phyloP scores from a whole-genome alignment of 805 yeast genomes.

The Yamadazyma tumulicola region DNA sequence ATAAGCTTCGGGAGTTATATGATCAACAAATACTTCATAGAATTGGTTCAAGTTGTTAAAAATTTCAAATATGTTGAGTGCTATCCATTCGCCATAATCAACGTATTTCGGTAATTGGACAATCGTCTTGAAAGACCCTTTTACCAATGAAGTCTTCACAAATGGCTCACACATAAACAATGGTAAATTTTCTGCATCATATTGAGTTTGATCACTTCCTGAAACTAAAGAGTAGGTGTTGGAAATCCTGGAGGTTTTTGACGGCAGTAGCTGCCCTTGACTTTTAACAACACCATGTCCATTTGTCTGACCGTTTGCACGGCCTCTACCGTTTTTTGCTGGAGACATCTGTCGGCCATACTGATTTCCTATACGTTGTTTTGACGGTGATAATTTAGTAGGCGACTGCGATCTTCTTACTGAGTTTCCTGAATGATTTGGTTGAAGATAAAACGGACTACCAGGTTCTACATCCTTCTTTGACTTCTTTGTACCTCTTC shows the following conservation, averaged over 20 bases:
- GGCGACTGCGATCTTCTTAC: slow-evolving; percentile 36
- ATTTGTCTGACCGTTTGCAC: slow-evolving; percentile 2
- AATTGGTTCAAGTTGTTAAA: slow-evolving; percentile 83
- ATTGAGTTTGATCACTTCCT: not conserved
- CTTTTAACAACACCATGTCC: not conserved
- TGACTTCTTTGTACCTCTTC: slow-evolving; percentile 43
- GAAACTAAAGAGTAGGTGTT: not conserved
- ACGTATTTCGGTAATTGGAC: slow-evolving; percentile 94
- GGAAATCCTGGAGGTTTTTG: slow-evolving; percentile 5
- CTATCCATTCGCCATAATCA: slow-evolving; percentile 93
- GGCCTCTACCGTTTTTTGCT: slow-evolving; percentile 16
- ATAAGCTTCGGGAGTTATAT: slow-evolving; percentile 82
- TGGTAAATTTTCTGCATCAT: slow-evolving; percentile 32
- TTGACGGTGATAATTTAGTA: slow-evolving; percentile 34
- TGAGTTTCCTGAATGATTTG: slow-evolving; percentile 32
- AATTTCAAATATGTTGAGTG: slow-evolving; percentile 86
- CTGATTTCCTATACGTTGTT: slow-evolving; percentile 10
- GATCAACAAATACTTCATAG: slow-evolving; percentile 86
- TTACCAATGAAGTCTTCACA: slow-evolving; percentile 89
- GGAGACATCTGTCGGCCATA: slow-evolving; percentile 17
- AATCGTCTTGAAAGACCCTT: slow-evolving; percentile 94
- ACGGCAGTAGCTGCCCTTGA: slow-evolving; percentile 12
- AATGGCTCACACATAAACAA: slow-evolving; percentile 89
- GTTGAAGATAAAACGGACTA: slow-evolving; percentile 24
- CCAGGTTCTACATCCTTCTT: slow-evolving; percentile 33